A percentile compares a stretch with the other conserved stretches of the same genome.
Evolutionary conservation across 2,329 filamentous ascomycete genomes (phyloP).

Genomic region (Aquanectria penicillioides): DNA sequence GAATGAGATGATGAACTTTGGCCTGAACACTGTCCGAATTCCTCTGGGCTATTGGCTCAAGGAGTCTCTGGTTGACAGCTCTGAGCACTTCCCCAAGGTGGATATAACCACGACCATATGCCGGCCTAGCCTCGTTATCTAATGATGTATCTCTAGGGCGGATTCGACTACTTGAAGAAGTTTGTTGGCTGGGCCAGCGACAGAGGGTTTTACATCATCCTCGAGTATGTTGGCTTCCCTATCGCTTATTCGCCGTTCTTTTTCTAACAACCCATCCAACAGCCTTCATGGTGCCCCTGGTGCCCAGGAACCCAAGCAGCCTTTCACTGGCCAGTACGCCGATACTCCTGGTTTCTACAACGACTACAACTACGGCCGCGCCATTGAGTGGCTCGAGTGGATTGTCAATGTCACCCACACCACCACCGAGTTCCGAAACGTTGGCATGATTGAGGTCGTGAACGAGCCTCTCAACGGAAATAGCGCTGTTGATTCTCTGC

Average conservation of each 20-base stretch:
- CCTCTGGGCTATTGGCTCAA: constrained; percentile 66
- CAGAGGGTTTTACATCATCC: constrained; percentile 61
- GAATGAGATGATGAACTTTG: constrained; percentile 57
- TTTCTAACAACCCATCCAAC: background rate
- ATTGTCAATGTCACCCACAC: constrained; percentile 63
- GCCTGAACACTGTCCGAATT: constrained; percentile 64
- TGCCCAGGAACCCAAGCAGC: constrained; percentile 56
- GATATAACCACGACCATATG: too few relatives aligned
- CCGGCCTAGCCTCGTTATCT: background rate
- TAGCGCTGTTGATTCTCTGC: constrained; percentile 30
- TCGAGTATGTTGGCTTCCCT: constrained; percentile 49
- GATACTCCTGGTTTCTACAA: constrained; percentile 62
- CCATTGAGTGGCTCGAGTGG: constrained; percentile 64
- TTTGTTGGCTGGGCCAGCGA: constrained; percentile 60
- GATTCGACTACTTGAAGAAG: constrained; percentile 56
- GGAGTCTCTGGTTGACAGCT: constrained; percentile 58
- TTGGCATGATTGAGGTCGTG: constrained; percentile 66
- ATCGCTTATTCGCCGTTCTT: accelerated
- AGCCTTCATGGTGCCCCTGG: constrained; percentile 61
- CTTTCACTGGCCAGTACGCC: constrained; percentile 56
- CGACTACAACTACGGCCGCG: constrained; percentile 65
- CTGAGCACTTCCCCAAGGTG: constrained; percentile 59
- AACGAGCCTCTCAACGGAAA: constrained; percentile 39
- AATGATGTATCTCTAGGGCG: constrained; percentile 40
- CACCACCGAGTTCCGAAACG: constrained; percentile 59